These are phyloP conservation scores for Penicillium sp. DNA, from an alignment of 2,329 filamentous ascomycete species.

Conservation along the genomic window DNA sequence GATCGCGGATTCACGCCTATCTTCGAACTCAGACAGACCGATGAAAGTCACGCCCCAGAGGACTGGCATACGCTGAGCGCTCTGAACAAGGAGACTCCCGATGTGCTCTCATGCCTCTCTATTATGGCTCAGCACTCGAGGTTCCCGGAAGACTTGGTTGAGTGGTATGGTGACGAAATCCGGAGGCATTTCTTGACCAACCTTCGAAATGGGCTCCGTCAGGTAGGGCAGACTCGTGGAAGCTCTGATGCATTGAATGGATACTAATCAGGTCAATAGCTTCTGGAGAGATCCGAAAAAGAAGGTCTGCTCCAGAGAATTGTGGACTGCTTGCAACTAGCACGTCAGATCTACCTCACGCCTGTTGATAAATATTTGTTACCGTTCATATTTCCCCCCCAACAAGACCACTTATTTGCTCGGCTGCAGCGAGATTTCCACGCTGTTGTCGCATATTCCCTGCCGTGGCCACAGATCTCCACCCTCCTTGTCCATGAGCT, in stretches of 20 bases:
- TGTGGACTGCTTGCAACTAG: slow-evolving; percentile 36
- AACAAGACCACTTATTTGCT: slow-evolving; percentile 30
- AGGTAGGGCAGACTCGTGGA: slow-evolving; percentile 26
- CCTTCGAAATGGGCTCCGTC: slow-evolving; percentile 31
- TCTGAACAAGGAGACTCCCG: slow-evolving; percentile 30
- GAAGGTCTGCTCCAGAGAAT: slow-evolving; percentile 31
- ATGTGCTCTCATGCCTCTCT: slow-evolving; percentile 36
- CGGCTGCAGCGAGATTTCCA: slow-evolving; percentile 47
- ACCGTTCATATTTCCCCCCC: slow-evolving; percentile 25
- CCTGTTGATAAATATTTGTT: slow-evolving; percentile 37
- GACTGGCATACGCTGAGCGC: slow-evolving; percentile 31
- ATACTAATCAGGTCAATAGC: slow-evolving; percentile 19
- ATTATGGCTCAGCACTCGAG: slow-evolving; percentile 5
- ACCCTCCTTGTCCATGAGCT: slow-evolving; percentile 46
- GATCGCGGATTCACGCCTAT: slow-evolving; percentile 34
- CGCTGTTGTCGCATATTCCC: slow-evolving; percentile 48
- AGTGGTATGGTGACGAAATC: slow-evolving; percentile 47
- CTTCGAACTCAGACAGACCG: slow-evolving; percentile 21
- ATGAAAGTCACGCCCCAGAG: slow-evolving; percentile 30
- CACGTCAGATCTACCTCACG: slow-evolving; percentile 38
- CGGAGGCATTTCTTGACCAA: slow-evolving; percentile 44
- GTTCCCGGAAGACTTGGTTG: slow-evolving; percentile 33
- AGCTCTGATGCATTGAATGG: no score
- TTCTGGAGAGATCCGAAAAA: slow-evolving; percentile 23
- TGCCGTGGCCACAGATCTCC: slow-evolving; percentile 44